Evolutionary conservation across 108 stramenopile species (phyloP), one percentile per base, ranked within the genome.

Genomic region (Pseudonitzschia multistriata): DNA sequence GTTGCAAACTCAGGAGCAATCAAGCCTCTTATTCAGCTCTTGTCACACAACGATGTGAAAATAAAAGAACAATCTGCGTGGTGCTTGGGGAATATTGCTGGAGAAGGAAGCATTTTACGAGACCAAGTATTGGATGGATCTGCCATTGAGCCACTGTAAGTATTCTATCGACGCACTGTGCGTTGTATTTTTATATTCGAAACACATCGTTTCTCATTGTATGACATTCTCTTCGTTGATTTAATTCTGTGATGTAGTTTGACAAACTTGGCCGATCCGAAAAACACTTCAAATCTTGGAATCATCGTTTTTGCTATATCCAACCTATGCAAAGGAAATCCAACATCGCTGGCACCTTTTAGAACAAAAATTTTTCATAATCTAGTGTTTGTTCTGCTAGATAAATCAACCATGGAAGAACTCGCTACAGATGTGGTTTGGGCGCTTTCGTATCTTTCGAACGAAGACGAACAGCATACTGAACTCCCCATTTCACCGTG

Each of bases 51-150:
- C 5, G 77, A 70, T 61, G 74, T 87, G 3, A 87, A 94, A 40
- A 83, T 98, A 28, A 83, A 96, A 27, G 96, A 97, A 59, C 98
- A 98, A 79, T 66, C 83, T 59, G 95, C 90, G 0, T 98, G 98
- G 98, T 94, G 93, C 64, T 76, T 98, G 22, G 98, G 97, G 54
- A 98, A 98, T 73, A 88, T 98, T 60, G 96, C 96, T 10, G 98
- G 96, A 1, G 96, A 98, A 66, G 71, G 70, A 14, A 11, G 86
- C 2, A 68, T 66, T 34, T 79, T 87, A 42, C 75, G 98, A 24
- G 92, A 98, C 73, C 35, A 69, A 14, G 77, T 95, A 3, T 55
- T 29, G 76, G 94, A 34, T 37, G 49, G 28, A 33, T 76, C 22
- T 83, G 88, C 33, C 79, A 78, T 33, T 21, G 0, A 45, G 21